phyloP scores from a whole-genome alignment of 1,139 yeast species.

The Hansenula sp. region DNA sequence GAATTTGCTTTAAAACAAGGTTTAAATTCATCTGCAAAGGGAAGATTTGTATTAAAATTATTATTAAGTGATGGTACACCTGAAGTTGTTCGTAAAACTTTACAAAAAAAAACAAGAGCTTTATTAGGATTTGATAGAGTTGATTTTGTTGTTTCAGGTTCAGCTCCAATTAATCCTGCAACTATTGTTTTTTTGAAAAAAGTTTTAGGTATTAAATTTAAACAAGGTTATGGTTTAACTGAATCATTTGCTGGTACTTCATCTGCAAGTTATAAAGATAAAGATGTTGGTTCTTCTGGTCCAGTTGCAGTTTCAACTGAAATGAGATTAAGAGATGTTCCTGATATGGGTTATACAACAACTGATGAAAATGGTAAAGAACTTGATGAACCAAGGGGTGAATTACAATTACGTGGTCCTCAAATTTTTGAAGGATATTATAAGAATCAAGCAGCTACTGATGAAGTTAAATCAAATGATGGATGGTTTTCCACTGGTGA shows the following conservation, averaged over 20 bases:
- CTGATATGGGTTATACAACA: slow-evolving; percentile 59
- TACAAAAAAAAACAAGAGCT: slow-evolving; percentile 26
- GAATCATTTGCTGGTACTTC: slow-evolving; percentile 68
- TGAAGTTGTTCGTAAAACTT: neutral
- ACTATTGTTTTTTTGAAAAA: slow-evolving; percentile 59
- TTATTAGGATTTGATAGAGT: slow-evolving; percentile 55
- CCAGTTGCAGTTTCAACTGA: slow-evolving; percentile 50
- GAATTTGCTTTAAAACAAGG: slow-evolving; percentile 46
- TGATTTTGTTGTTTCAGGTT: slow-evolving; percentile 48
- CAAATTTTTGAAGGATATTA: slow-evolving; percentile 59
- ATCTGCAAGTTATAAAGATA: slow-evolving; percentile 36
- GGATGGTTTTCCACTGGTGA: slow-evolving; percentile 83
- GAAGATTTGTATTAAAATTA: slow-evolving; percentile 31
- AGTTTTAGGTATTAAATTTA: slow-evolving; percentile 52
- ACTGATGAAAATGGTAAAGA: slow-evolving; percentile 39
- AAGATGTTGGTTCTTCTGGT: slow-evolving; percentile 61
- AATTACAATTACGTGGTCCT: slow-evolving; percentile 63
- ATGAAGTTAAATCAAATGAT: slow-evolving; percentile 45
- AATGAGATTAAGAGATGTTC: slow-evolving; percentile 58
- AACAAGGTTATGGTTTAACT: slow-evolving; percentile 77
- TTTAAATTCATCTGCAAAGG: slow-evolving; percentile 30
- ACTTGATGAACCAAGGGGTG: slow-evolving; percentile 43
- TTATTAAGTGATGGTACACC: slow-evolving; percentile 21
- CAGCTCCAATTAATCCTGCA: slow-evolving; percentile 68
- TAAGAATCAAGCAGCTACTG: slow-evolving; percentile 52